Evolutionary conservation across 495 filamentous ascomycete genomes (phyloP).

Genomic region (Diplogelasinospora grovesii): DNA sequence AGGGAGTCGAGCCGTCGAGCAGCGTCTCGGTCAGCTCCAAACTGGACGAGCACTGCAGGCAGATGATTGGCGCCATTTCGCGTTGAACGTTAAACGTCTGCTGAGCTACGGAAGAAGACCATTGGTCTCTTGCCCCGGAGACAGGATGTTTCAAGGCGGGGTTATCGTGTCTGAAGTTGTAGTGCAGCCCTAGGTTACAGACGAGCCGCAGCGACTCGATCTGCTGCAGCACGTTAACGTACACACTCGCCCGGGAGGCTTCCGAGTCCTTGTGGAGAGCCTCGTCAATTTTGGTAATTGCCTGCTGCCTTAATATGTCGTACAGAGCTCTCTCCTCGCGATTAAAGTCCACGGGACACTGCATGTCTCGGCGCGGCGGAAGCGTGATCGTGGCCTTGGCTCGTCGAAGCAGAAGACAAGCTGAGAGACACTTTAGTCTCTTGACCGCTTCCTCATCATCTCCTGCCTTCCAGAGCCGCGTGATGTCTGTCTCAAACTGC

Average conservation of each 20-base stretch:
- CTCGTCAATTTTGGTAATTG: conserved; percentile 20
- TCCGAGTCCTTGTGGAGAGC: background rate
- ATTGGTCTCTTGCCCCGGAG: too few species aligned
- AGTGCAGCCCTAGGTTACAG: conserved; percentile 34
- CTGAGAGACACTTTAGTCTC: conserved; percentile 27
- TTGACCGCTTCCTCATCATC: conserved; percentile 24
- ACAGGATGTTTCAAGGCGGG: too few species aligned
- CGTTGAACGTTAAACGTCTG: conserved; percentile 19
- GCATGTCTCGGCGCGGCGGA: conserved; percentile 20
- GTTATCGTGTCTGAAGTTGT: conserved; percentile 15
- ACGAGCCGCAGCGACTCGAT: conserved; percentile 36
- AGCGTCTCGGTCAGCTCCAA: background rate
- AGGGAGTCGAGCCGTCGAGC: background rate
- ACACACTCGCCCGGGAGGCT: conserved; percentile 1
- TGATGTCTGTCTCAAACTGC: conserved; percentile 27
- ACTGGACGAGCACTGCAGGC: background rate
- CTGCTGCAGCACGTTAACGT: conserved; percentile 33
- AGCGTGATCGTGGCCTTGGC: conserved; percentile 29
- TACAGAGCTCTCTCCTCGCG: conserved; percentile 25
- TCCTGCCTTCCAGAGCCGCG: conserved; percentile 22
- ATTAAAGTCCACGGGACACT: conserved; percentile 22
- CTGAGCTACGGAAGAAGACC: conserved; percentile 19
- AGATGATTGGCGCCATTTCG: conserved; percentile 9
- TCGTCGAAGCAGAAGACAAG: conserved; percentile 29
- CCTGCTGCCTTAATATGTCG: conserved; percentile 13